Evolutionary conservation across 257 asterid species (phyloP), one percentile per base, ranked within the genome.

Genomic region (Fraxinus quadrangulata): DNA sequence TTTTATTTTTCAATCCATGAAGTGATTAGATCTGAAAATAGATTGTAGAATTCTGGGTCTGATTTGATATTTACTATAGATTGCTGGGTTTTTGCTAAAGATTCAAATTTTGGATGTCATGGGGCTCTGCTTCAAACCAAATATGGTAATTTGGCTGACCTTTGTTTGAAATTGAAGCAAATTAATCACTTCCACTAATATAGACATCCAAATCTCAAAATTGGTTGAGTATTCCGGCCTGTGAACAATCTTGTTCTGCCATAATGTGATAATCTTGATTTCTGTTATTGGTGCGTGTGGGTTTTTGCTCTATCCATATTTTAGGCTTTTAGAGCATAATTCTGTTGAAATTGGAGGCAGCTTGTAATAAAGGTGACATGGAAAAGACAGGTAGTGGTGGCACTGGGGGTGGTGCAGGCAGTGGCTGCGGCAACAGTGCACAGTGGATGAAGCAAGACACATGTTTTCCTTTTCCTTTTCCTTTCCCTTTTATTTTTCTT

Each of bases 261-360:
- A 72, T 90, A 63, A 95, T 74, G 92, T 91, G 61, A 42, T 87
- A 16, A 89, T 90, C 84, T 51, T 89, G 92, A 86, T 95, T 73
- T 94, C 90, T 7, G 99, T 95, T 72, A 47, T 95, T 24, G 79
- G 89, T 8, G 90, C 98, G 1, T 88, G 84, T 70, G 96, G 92
- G 67, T 85, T 86, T 74, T 28, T 95, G 70, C 66, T 95, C 16
- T 93, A 91, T 80, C 98, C 99, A 0, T 89, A 81, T 70, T 84
- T 86, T 31, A 77, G 72, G 81, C 31, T 84, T 71, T 30, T 93
- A n/a, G 81, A 78, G 11, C 80, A 61, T 19, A 84, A 86, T 26
- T 59, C 77, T 1, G 12, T 81, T 14, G 96, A 93, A 30, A 72
- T 91, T 9, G 30, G 87, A 3, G 86, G 77, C 56, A 0, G 6